A percentile compares a stretch with the other conserved stretches of the same genome.
phyloP scores from a whole-genome alignment of 352 stramenopile species.

The Phytophthora nicotianae region DNA sequence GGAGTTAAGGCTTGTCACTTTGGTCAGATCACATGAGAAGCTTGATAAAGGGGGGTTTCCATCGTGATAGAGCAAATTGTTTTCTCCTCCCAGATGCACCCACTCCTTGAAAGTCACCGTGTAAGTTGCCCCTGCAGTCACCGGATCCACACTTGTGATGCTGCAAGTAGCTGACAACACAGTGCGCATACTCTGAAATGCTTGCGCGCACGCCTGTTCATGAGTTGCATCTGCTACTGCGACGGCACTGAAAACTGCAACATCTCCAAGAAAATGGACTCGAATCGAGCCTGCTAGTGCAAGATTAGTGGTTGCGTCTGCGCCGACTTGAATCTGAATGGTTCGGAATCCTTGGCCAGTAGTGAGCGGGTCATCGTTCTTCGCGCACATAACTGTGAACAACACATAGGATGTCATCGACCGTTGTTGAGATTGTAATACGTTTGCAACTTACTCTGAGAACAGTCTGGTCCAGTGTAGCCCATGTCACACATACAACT shows the following conservation, averaged over 20 bases:
- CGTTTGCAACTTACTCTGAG: constrained; percentile 48
- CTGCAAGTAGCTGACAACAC: constrained; percentile 46
- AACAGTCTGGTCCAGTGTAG: constrained; percentile 86
- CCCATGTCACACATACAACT: constrained; percentile 85
- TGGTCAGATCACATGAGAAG: constrained; percentile 81
- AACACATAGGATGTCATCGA: neutral
- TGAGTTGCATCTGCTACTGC: constrained; percentile 34
- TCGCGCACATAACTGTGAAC: constrained; percentile 76
- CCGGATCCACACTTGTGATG: constrained; percentile 34
- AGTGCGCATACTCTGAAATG: constrained; percentile 52
- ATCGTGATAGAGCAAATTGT: constrained; percentile 82
- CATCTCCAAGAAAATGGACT: constrained; percentile 58
- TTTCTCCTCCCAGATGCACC: constrained; percentile 64
- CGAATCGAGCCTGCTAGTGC: constrained; percentile 43
- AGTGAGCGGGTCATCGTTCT: constrained; percentile 88
- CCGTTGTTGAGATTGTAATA: neutral
- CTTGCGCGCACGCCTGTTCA: constrained; percentile 43
- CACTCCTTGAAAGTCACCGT: constrained; percentile 75
- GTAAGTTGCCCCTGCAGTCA: constrained; percentile 61
- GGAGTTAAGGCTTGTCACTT: constrained; percentile 47
- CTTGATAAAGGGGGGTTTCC: constrained; percentile 73
- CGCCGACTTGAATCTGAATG: constrained; percentile 62
- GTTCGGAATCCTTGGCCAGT: constrained; percentile 63
- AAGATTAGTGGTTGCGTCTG: constrained; percentile 13
- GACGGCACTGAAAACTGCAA: constrained; percentile 46